These are phyloP conservation scores for Antitrichia curtipendula DNA, from an alignment of 225 moss, liverwort and hornwort species.

Conservation along the genomic window DNA sequence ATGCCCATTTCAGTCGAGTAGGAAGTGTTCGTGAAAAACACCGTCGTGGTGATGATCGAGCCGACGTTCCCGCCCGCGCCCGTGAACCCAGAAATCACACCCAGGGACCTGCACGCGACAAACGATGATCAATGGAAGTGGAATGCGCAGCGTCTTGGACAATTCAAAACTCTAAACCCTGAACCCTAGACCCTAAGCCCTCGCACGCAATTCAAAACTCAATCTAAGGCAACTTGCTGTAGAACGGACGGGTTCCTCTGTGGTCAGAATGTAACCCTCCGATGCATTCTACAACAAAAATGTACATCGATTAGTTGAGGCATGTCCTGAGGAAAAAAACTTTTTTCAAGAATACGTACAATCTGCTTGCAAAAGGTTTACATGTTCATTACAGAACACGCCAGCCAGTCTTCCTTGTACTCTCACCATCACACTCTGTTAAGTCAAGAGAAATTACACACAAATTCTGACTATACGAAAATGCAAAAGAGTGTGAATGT, in stretches of 20 bases:
- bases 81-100: slow-evolving; percentile 60
- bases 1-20: slow-evolving; percentile 40
- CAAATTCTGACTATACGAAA: not conserved
- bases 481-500: not conserved
- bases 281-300: not conserved
- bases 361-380: not conserved
- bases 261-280: not conserved
- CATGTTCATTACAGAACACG: not conserved
- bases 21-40: slow-evolving; percentile 29
- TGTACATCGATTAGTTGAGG: too few relatives aligned
- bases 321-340: not conserved
- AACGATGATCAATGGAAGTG: not conserved
- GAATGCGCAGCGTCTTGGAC: not conserved
- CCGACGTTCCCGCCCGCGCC: slow-evolving; percentile 80
- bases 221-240: not conserved
- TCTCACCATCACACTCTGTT: not conserved
- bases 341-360: not conserved
- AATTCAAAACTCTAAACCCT: not conserved
- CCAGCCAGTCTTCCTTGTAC: not conserved
- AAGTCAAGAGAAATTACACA: not conserved
- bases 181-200: too few relatives aligned
- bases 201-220: not conserved
- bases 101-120: slow-evolving; percentile 43
- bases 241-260: not conserved
- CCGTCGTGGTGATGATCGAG: not conserved